Evolutionary conservation across 202 grass and related monocot species (phyloP).

Genomic region (Saccharum hybrid): DNA sequence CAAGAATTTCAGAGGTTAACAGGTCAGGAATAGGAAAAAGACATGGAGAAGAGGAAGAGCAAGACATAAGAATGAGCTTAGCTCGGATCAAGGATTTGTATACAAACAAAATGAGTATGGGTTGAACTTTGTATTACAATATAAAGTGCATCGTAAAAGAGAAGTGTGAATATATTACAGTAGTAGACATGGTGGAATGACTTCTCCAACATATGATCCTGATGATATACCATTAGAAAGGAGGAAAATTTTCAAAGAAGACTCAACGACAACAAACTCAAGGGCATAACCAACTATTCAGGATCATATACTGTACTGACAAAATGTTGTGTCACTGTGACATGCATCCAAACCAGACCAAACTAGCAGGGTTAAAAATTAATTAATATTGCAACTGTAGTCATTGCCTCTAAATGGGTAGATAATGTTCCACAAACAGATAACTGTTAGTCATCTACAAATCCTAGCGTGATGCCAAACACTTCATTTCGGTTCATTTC

Average conservation of each 20-base stretch:
- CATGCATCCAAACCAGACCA: neutral
- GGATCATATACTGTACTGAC: conserved; percentile 11
- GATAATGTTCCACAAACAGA: conserved; percentile 20
- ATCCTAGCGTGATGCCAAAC: neutral
- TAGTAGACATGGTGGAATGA: neutral
- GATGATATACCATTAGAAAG: neutral
- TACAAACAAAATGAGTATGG: neutral
- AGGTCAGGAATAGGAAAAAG: conserved; percentile 10
- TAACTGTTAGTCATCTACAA: neutral
- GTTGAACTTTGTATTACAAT: conserved; percentile 12
- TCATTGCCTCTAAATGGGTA: conserved; percentile 19
- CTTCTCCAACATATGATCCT: conserved; percentile 28
- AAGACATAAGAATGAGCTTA: conserved; percentile 42
- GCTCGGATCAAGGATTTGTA: conserved; percentile 34
- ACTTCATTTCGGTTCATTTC: neutral
- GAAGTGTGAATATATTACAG: conserved; percentile 8
- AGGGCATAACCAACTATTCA: conserved; percentile 26
- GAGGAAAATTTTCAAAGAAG: neutral
- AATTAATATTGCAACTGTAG: neutral
- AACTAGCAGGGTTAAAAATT: conserved; percentile 12
- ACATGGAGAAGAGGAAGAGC: conserved; percentile 3
- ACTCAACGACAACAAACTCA: conserved; percentile 27
- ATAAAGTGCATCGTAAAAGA: conserved; percentile 6
- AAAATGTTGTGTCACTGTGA: neutral
- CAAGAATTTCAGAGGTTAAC: conserved; percentile 37